These are phyloP conservation scores for Phlebiopsis flavidoalba DNA, from an alignment of 768 basidiomycete genomes.

Conservation along the genomic window DNA sequence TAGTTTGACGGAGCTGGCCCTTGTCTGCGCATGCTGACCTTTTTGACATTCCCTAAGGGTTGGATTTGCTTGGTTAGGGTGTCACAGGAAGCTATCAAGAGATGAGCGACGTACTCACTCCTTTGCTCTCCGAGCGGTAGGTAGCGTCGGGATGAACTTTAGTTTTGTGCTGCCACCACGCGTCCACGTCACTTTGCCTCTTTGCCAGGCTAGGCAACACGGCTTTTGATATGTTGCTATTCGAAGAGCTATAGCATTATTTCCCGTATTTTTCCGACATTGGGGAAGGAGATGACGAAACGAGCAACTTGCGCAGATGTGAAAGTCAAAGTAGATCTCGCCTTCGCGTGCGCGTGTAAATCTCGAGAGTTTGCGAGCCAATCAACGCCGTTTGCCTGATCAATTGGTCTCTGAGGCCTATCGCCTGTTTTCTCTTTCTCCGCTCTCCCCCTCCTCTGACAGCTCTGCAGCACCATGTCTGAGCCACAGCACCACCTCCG, in stretches of 20 bases:
- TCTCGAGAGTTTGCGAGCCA: not conserved
- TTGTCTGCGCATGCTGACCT: constrained; percentile 33
- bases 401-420: not conserved
- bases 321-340: not conserved
- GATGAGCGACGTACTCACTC: constrained; percentile 49
- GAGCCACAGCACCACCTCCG: constrained; percentile 52
- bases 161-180: constrained; percentile 71
- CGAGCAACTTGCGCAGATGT: not conserved
- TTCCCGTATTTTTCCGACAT: constrained; percentile 18
- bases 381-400: not conserved
- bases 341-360: not conserved
- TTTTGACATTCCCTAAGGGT: constrained; percentile 54
- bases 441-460: not conserved
- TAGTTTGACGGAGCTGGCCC: not conserved
- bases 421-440: constrained; percentile 1
- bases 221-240: constrained; percentile 43
- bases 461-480: constrained; percentile 12
- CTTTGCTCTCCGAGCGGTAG: constrained; percentile 64
- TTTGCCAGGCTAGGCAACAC: constrained; percentile 76
- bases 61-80: constrained; percentile 6
- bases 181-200: constrained; percentile 62
- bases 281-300: not conserved
- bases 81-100: no score
- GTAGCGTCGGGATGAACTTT: constrained; percentile 77
- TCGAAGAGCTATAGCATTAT: not conserved